Evolutionary conservation across 78 protist species (phyloP).

Genomic region (Mantamonas sphyraenae): DNA sequence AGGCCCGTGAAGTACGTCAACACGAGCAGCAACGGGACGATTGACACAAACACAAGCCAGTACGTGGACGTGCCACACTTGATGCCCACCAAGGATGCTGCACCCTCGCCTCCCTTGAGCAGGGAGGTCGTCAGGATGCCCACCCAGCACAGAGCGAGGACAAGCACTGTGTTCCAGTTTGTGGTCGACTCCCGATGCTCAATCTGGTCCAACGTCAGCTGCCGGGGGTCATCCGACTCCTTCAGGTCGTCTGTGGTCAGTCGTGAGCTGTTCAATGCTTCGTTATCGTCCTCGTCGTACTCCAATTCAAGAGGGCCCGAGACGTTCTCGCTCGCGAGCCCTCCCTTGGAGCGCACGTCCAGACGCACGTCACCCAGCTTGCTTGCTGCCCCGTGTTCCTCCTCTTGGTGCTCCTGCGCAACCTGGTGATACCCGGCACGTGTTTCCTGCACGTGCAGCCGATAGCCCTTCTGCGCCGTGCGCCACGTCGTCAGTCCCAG

Average conservation of each 20-base stretch:
- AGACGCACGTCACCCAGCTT: no score
- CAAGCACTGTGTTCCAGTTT: neutral
- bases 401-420: no score
- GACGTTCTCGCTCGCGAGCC: no score
- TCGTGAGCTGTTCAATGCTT: neutral
- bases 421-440: no score
- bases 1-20: neutral
- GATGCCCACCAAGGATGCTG: conserved; percentile 13
- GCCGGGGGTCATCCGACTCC: neutral
- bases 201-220: neutral
- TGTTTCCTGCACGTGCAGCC: neutral
- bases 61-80: neutral
- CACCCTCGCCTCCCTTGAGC: conserved; percentile 13
- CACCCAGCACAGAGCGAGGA: conserved; percentile 7
- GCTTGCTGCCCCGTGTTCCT: no score
- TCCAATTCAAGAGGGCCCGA: no score
- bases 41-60: conserved; percentile 9
- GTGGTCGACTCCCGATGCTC: neutral
- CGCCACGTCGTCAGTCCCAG: conserved; percentile 21
- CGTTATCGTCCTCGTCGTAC: no score
- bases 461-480: neutral
- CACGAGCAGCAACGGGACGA: neutral
- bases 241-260: neutral
- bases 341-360: no score
- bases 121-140: neutral